phyloP scores from a whole-genome alignment of 345 rosid genomes.

The Bruguiera parviflora region DNA sequence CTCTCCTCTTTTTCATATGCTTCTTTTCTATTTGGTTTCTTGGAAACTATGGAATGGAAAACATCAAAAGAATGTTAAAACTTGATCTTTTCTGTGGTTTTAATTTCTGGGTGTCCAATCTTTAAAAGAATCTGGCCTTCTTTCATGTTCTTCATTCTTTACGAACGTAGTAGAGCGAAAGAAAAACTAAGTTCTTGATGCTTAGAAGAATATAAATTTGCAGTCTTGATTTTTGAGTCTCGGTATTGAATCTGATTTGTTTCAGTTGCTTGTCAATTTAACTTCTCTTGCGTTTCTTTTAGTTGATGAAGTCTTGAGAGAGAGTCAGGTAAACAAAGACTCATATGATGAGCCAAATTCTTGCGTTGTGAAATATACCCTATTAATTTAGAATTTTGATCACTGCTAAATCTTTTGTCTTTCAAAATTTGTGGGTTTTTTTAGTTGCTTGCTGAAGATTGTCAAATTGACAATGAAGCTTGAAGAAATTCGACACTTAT shows the following conservation, averaged over 20 bases:
- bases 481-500: constrained; percentile 44
- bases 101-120: neutral
- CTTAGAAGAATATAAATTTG: no score
- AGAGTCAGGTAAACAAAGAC: neutral
- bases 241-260: no score
- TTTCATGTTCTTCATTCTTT: no score
- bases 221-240: no score
- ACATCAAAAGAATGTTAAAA: neutral
- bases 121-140: no score
- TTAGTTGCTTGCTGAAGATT: constrained; percentile 40
- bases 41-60: constrained; percentile 1
- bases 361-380: neutral
- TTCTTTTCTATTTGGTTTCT: constrained; percentile 11
- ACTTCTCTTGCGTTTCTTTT: no score
- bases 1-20: no score
- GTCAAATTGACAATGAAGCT: constrained; percentile 30
- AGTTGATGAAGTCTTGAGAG: neutral
- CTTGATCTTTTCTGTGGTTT: constrained; percentile 1
- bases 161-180: no score
- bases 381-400: neutral
- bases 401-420: neutral
- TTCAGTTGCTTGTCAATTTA: no score
- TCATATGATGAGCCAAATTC: neutral
- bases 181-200: no score
- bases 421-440: neutral